Base-by-base conservation (phyloP, 108 stramenopile genomes). In the Skeletonema potamos region DNA sequence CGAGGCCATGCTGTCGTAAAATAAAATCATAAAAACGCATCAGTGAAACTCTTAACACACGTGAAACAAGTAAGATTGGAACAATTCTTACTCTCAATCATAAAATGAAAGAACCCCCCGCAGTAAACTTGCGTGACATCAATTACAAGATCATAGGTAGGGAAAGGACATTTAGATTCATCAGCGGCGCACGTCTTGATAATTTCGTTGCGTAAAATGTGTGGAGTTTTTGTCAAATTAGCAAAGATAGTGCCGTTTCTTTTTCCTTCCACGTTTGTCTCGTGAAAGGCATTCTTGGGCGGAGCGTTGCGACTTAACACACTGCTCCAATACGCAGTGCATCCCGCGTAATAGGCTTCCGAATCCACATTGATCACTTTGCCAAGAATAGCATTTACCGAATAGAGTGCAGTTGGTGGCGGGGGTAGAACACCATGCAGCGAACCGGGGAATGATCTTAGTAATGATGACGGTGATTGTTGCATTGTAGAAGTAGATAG, bases 321-420 rank as follows among this genome's bases (percentile, higher is more conserved):
- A 4, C 29, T 1, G 32, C 33, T 18, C 58, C 58, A 59, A 20
- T 59, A 59, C 0, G 33, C 6, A 33, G 58, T 59, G 28, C 58
- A 59, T 59, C 58, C 58, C 17, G 58, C 29, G 58, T 20, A 59
- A 34, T 59, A 59, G n/a, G 58, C 58, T 59, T 59, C 58, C 36
- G 18, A 59, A 17, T 30, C 18, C 0, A 59, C 58, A 29, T 34
- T 30, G 17, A 34, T 1, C 29, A 59, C 58, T 33, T 0, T 34
- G 10, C 58, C 58, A 17, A 59, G 33, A 30, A 59, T 28, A 17
- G 58, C 58, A 59, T 59, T 33, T 2, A 20, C 33, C 17, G 32
- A 33, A 18, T 59, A 59, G 33, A 59, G 17, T 34, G 33, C 33
- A 33, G 58, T 59, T 59, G 58, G 58, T 6, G 58, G 0, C 18